Conservation (phyloP, 2,329 filamentous ascomycete species). For the Thelonectria discophora region DNA sequence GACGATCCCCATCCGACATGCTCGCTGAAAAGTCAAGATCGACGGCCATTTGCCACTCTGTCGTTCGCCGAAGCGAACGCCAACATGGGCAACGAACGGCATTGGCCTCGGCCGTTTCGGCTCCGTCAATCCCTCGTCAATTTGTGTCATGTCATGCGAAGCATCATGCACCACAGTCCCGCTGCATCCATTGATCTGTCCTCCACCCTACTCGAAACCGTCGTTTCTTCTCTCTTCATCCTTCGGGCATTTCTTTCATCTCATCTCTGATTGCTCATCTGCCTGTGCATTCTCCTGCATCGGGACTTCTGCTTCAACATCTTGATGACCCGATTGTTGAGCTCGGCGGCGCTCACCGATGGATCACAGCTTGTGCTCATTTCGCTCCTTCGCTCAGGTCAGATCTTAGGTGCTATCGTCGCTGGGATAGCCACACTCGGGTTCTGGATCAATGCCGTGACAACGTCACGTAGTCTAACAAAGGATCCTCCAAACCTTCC, state of each 20-base stretch:
- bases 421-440: neutral
- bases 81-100: conserved; percentile 16
- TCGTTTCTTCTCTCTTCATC: neutral
- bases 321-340: neutral
- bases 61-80: conserved; percentile 9
- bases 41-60: conserved; percentile 29
- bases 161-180: neutral
- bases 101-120: conserved; percentile 6
- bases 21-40: conserved; percentile 30
- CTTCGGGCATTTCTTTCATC: conserved; percentile 1
- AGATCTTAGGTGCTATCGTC: neutral
- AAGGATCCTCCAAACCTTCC: neutral
- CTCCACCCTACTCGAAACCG: neutral
- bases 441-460: neutral
- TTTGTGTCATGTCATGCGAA: conserved; percentile 3
- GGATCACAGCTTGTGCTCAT: neutral
- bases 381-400: neutral
- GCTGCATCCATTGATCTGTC: neutral
- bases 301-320: neutral
- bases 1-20: conserved; percentile 30
- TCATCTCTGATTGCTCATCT: neutral
- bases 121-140: conserved; percentile 7
- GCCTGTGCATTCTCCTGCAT: neutral
- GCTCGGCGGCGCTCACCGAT: neutral
- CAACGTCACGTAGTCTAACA: neutral